These are phyloP conservation scores for Sugiyamaella floridensis DNA, from an alignment of 805 yeast genomes.

Conservation along the genomic window DNA sequence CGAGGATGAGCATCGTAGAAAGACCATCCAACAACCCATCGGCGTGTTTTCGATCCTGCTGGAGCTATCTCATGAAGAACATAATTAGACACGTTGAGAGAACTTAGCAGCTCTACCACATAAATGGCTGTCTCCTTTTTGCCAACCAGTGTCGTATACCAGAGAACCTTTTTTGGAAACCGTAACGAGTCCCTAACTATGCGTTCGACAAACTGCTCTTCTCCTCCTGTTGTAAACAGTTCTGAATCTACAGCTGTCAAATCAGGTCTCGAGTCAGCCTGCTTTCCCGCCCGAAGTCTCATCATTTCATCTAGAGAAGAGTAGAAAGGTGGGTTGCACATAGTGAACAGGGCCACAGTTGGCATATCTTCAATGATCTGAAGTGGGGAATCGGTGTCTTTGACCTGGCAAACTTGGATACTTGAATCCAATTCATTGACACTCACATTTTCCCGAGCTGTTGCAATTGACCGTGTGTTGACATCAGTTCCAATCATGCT, in stretches of 20 bases:
- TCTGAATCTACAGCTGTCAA: constrained; percentile 33
- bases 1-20: constrained; percentile 15
- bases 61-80: constrained; percentile 30
- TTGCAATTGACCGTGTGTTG: constrained; percentile 29
- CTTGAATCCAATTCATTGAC: constrained; percentile 23
- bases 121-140: constrained; percentile 15
- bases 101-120: constrained; percentile 9
- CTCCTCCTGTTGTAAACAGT: constrained; percentile 43
- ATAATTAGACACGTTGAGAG: constrained; percentile 19
- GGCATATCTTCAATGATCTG: background rate
- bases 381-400: background rate
- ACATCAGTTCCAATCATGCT: constrained; percentile 41
- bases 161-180: constrained; percentile 17
- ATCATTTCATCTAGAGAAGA: constrained; percentile 31
- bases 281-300: constrained; percentile 24
- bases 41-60: constrained; percentile 18
- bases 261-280: constrained; percentile 14
- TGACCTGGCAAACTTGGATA: background rate
- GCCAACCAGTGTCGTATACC: constrained; percentile 40
- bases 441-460: constrained; percentile 27
- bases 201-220: constrained; percentile 33
- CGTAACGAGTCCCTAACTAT: constrained; percentile 32
- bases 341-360: constrained; percentile 25
- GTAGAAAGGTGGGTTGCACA: constrained; percentile 54
- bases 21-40: constrained; percentile 39